Conservation (phyloP, 73 alveolate genomes). For the Tetrahymena thermophila region DNA sequence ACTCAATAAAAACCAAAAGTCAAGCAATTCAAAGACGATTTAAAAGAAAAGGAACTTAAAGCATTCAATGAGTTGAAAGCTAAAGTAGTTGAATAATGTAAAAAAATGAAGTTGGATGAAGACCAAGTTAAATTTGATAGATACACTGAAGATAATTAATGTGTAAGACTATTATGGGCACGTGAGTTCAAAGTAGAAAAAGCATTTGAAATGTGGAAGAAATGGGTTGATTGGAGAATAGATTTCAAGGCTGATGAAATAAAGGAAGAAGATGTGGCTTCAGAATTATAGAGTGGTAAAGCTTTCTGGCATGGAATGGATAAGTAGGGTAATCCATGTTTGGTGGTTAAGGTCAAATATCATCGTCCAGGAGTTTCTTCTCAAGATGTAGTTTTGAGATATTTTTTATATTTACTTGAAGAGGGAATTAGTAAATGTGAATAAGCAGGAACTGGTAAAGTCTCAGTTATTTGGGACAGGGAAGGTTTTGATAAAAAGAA, state of each 20-base stretch:
- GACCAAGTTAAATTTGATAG: background rate
- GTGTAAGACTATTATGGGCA: background rate
- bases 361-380: background rate
- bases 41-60: background rate
- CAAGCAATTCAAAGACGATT: background rate
- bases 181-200: constrained; percentile 1
- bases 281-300: background rate
- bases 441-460: constrained; percentile 11
- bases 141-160: background rate
- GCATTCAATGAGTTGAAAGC: background rate
- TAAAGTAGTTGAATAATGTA: background rate
- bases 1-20: background rate
- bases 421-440: constrained; percentile 19
- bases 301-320: background rate
- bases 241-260: background rate
- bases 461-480: constrained; percentile 28
- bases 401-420: background rate
- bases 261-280: background rate
- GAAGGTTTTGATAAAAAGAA: constrained; percentile 26
- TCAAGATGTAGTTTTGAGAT: background rate
- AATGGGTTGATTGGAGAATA: constrained; percentile 6
- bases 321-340: background rate
- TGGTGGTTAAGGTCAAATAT: background rate
- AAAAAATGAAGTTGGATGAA: background rate
- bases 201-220: background rate